Evolutionary conservation across 176 grass and related monocot species (phyloP), one percentile per base, ranked within the genome.

Genomic region (Bonia amplexicaulis): DNA sequence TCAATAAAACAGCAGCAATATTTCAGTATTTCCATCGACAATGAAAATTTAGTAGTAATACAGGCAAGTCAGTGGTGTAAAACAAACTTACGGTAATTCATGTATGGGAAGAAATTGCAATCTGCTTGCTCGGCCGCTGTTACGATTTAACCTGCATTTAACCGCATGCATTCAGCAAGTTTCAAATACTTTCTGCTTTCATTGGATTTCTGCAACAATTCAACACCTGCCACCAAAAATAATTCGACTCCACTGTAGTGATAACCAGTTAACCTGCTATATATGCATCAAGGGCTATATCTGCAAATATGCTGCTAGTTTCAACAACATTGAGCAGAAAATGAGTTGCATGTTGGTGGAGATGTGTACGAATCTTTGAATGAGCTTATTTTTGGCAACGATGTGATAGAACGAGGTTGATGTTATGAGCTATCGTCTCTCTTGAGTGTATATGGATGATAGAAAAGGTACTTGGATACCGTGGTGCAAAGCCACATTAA

Each of bases 171-270:
- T 47, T 65, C 42, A 14, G 59, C 42, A 48, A 27, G 9, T 48
- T 79, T 33, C 23, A 65, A 79, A 17, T 31, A 65, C 42, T 31
- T 31, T 45, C 29, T 64, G 41, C 2, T 4, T 54, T 59, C 25
- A 48, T 27, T 25, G 45, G 3, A 67, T 80, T 67, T 80, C 12
- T 80, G 78, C 45, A 80, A 80, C 52, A 67, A 37, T 66, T 80
- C 11, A 1, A 80, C 12, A 37, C 12, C 31, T 33, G 19, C 19
- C 12, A 49, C 0, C 9, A 66, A 66, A 51, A 27, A 29, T 14
- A 14, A 12, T 27, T 27, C 25, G 13, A 82, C 63, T 68, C 59
- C 26, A 72, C 33, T 15, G 31, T 48, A 39, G 79, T 70, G 57
- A 41, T 77, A 68, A 31, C 4, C 29, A 10, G n/a, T 40, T 1